A percentile compares a stretch with the other conserved stretches of the same genome.
Conservation (phyloP, 768 basidiomycete species). For the Suillus sp. region DNA sequence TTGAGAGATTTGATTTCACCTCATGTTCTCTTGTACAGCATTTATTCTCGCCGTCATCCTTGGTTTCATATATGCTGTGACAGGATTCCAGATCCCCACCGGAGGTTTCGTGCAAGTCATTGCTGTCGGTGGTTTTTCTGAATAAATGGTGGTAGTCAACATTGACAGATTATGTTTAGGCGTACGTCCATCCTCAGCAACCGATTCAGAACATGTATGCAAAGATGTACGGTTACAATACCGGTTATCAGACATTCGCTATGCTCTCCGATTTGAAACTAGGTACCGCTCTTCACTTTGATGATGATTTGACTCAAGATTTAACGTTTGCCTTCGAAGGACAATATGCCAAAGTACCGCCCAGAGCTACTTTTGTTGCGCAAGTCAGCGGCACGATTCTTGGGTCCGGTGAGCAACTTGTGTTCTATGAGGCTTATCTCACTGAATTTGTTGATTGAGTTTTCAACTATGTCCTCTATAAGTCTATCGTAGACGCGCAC, state of each 20-base stretch:
- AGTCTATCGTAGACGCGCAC: slow-evolving; percentile 19
- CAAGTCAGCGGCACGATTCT: slow-evolving; percentile 54
- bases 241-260: slow-evolving; percentile 53
- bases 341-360: slow-evolving; percentile 57
- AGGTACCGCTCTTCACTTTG: neutral
- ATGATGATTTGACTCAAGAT: slow-evolving; percentile 15
- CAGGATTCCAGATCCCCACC: slow-evolving; percentile 18
- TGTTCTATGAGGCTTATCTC: neutral
- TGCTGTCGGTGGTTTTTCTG: slow-evolving; percentile 16
- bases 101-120: slow-evolving; percentile 19
- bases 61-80: slow-evolving; percentile 36
- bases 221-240: slow-evolving; percentile 54
- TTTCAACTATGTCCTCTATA: slow-evolving; percentile 26
- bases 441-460: slow-evolving; percentile 10
- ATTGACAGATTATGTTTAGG: slow-evolving; percentile 25
- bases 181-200: slow-evolving; percentile 25
- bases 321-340: slow-evolving; percentile 44
- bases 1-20: slow-evolving; percentile 15
- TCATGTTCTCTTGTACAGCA: slow-evolving; percentile 22
- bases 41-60: slow-evolving; percentile 41
- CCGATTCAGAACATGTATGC: slow-evolving; percentile 47
- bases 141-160: neutral
- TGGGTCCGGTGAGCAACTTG: slow-evolving; percentile 42
- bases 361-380: slow-evolving; percentile 47
- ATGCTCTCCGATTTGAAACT: slow-evolving; percentile 47